Conservation (phyloP, 495 filamentous ascomycete genomes). For the Oleoguttula mirabilis region DNA sequence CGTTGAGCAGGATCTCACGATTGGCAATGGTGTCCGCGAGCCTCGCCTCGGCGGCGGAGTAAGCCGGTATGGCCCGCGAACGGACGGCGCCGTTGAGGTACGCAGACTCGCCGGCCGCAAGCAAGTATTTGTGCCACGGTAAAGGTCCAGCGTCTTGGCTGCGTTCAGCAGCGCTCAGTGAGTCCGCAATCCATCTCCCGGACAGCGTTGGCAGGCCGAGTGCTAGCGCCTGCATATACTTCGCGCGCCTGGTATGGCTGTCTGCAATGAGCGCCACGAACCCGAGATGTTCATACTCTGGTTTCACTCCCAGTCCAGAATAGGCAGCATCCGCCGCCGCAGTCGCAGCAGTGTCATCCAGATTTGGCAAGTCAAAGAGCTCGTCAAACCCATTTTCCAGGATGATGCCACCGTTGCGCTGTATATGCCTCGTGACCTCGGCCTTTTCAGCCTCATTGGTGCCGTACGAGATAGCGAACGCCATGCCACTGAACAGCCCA, state of each 20-base stretch:
- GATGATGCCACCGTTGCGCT: conserved; percentile 56
- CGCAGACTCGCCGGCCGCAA: conserved; percentile 70
- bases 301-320: conserved; percentile 34
- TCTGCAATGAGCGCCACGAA: conserved; percentile 83
- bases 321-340: conserved; percentile 8
- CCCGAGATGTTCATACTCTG: conserved; percentile 43
- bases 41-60: conserved; percentile 36
- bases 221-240: conserved; percentile 92
- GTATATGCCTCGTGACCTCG: conserved; percentile 38
- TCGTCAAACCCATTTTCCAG: conserved; percentile 70
- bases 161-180: conserved; percentile 31
- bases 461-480: conserved; percentile 64
- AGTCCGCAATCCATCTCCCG: conserved; percentile 67
- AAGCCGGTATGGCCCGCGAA: conserved; percentile 53
- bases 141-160: conserved; percentile 41
- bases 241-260: conserved; percentile 72
- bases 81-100: conserved; percentile 67
- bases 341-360: conserved; percentile 18
- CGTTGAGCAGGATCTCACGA: conserved; percentile 46
- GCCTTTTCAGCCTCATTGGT: conserved; percentile 41
- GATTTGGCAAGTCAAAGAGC: conserved; percentile 51
- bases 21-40: conserved; percentile 11
- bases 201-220: conserved; percentile 78
- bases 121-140: conserved; percentile 69
- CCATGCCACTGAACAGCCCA: conserved; percentile 59